Conservation (phyloP, 1,284 basidiomycete species). For the Mycena citricolor region DNA sequence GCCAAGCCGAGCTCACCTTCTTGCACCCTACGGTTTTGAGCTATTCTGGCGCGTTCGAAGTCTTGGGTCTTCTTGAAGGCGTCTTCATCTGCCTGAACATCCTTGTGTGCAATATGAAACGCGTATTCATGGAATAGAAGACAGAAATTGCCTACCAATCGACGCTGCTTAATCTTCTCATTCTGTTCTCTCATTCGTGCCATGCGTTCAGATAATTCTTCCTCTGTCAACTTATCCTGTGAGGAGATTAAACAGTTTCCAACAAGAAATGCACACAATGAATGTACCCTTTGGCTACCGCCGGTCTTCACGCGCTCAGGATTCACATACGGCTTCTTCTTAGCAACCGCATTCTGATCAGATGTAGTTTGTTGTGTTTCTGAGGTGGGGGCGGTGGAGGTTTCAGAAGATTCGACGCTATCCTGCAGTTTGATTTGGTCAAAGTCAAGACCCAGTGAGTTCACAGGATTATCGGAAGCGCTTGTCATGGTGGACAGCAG, state of each 20-base stretch:
- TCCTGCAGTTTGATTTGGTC: constrained; percentile 41
- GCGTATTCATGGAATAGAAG: constrained; percentile 1
- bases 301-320: constrained; percentile 78
- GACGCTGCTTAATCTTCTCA: constrained; percentile 77
- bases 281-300: constrained; percentile 63
- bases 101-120: constrained; percentile 39
- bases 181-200: constrained; percentile 73
- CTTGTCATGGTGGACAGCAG: constrained; percentile 17
- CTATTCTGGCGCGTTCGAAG: constrained; percentile 53
- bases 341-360: constrained; percentile 32
- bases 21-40: constrained; percentile 62
- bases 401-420: constrained; percentile 22
- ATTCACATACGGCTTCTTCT: constrained; percentile 70
- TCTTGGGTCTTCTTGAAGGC: constrained; percentile 71
- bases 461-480: constrained; percentile 38
- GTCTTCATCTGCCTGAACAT: constrained; percentile 76
- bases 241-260: constrained; percentile 8
- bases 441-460: constrained; percentile 70
- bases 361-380: constrained; percentile 17
- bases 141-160: constrained; percentile 45
- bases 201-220: constrained; percentile 72
- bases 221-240: constrained; percentile 73
- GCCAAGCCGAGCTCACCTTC: constrained; percentile 39
- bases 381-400: constrained; percentile 16
- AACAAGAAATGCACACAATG: constrained; percentile 6